Evolutionary conservation across 192 early-diverging fungal genomes (phyloP).

Genomic region (Anaeromyces robustus): DNA sequence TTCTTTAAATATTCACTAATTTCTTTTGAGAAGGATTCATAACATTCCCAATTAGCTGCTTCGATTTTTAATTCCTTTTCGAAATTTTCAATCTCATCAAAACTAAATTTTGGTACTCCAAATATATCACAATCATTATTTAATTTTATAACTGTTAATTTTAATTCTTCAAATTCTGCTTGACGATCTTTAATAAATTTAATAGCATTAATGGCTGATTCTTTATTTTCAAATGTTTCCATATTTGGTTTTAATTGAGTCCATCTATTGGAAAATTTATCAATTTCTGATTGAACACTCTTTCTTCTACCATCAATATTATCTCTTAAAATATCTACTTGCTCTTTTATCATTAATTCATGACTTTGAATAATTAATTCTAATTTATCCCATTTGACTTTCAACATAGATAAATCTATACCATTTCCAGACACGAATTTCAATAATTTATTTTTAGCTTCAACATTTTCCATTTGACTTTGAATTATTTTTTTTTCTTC

Average conservation of each 20-base stretch:
- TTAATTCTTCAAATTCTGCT: slow-evolving; percentile 23
- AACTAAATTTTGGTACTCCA: slow-evolving; percentile 16
- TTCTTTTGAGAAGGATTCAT: slow-evolving; percentile 12
- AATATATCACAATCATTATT: slow-evolving; percentile 25
- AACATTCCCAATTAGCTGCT: slow-evolving; percentile 22
- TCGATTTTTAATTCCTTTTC: slow-evolving; percentile 8
- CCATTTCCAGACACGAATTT: slow-evolving; percentile 28
- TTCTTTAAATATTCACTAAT: slow-evolving; percentile 11
- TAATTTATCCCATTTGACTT: slow-evolving; percentile 30
- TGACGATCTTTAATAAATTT: slow-evolving; percentile 20
- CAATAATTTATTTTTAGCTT: slow-evolving; percentile 32
- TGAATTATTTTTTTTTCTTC: slow-evolving; percentile 13
- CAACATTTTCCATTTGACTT: slow-evolving; percentile 27
- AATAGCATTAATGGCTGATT: slow-evolving; percentile 12
- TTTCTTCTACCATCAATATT: slow-evolving; percentile 25
- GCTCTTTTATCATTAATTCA: slow-evolving; percentile 38
- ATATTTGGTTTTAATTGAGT: slow-evolving; percentile 31
- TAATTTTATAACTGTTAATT: slow-evolving; percentile 16
- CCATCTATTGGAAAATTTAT: slow-evolving; percentile 31
- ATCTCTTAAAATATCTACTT: slow-evolving; percentile 30
- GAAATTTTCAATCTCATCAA: slow-evolving; percentile 16
- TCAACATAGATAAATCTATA: slow-evolving; percentile 20
- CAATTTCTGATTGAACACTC: slow-evolving; percentile 15
- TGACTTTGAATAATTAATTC: slow-evolving; percentile 41
- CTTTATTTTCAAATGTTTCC: slow-evolving; percentile 1